Base-by-base conservation (phyloP, 2,329 filamentous ascomycete species). In the Xylariomycetidae sp. region DNA sequence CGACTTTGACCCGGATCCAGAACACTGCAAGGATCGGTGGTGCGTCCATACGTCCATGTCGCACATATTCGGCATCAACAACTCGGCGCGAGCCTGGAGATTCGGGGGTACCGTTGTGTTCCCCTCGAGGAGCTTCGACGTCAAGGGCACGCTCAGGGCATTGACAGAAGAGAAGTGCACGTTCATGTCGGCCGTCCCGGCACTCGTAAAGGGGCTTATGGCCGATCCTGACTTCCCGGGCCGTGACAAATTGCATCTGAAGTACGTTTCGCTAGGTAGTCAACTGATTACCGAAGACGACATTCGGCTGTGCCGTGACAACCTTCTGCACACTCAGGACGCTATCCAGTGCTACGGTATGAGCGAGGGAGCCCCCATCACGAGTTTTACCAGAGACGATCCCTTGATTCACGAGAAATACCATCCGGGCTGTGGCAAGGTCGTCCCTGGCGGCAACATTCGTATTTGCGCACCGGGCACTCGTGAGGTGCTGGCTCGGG, bases 281-380 rank as follows among this genome's bases (percentile, higher is more conserved):
- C 19, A 16, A 6, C 5, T 19, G 10, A 31, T 31, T 13, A 14
- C 12, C 16, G 29, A 31, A 22, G 29, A 31, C 13, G 29, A 31
- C 17, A 20, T 31, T 12, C 16, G 16, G 6, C 17, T 31, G 7
- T 31, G 29, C 17, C 16, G 14, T 11, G 10, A 22, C 6, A 31
- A 16, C 9, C 17, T 31, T 10, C 17, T 19, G 5, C 9, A 11
- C 4, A 12, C 15, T n/a, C 9, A 9, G 8, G 17, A 22, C n/a
- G 29, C 29, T 20, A 31, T 31, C 12, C 29, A 31, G 29, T 31
- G 29, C 18, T 31, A n/a, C 16, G 29, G 29, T 8, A 19, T 31
- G 16, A 31, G 29, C 17, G 29, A 31, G 15, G 29, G 29, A 5
- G 29, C 29, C 6, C 29, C 29, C n/a, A 14, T 31, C 5, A 14